Percentiles rank a stretch among this genome's conserved stretches.
phyloP scores from a whole-genome alignment of 1,284 basidiomycete species.

The Abortiporus biennis region DNA sequence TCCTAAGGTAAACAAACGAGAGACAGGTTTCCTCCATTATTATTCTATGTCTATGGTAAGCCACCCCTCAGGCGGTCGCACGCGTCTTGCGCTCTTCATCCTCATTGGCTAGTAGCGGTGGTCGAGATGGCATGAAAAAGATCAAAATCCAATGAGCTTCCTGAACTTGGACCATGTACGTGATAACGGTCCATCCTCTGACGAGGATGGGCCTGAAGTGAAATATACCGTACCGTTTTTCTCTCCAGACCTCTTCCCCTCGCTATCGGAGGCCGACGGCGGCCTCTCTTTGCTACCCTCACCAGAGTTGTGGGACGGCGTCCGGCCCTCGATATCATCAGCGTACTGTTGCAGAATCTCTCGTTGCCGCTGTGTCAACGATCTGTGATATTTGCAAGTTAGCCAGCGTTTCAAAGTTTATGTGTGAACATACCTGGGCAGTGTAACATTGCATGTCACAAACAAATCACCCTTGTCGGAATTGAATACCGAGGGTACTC shows the following conservation, averaged over 20 bases:
- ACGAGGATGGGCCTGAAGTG: conserved; percentile 41
- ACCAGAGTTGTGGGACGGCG: conserved; percentile 19
- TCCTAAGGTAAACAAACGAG: too few relatives aligned
- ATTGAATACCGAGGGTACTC: conserved; percentile 69
- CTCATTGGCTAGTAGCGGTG: too few relatives aligned
- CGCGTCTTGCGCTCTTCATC: too few relatives aligned
- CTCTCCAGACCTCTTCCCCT: conserved; percentile 16
- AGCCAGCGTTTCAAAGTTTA: not conserved
- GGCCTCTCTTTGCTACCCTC: too few relatives aligned
- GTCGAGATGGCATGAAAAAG: too few relatives aligned
- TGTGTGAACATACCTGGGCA: conserved; percentile 71
- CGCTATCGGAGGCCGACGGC: conserved; percentile 4
- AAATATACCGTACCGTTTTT: conserved; percentile 70
- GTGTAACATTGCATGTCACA: conserved; percentile 82
- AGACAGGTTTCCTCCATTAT: too few relatives aligned
- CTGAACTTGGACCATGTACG: conserved; percentile 60
- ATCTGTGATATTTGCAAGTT: conserved; percentile 38
- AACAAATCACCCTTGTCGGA: conserved; percentile 83
- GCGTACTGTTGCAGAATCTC: conserved; percentile 87
- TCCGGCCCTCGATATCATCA: conserved; percentile 83
- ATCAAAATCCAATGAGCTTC: conserved; percentile 65
- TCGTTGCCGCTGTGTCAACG: conserved; percentile 78
- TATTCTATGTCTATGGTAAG: too few relatives aligned
- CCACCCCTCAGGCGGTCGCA: too few relatives aligned
- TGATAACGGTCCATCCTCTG: conserved; percentile 59